These are phyloP conservation scores for Cercospora sojina DNA, from an alignment of 2,329 filamentous ascomycete species.

Conservation along the genomic window DNA sequence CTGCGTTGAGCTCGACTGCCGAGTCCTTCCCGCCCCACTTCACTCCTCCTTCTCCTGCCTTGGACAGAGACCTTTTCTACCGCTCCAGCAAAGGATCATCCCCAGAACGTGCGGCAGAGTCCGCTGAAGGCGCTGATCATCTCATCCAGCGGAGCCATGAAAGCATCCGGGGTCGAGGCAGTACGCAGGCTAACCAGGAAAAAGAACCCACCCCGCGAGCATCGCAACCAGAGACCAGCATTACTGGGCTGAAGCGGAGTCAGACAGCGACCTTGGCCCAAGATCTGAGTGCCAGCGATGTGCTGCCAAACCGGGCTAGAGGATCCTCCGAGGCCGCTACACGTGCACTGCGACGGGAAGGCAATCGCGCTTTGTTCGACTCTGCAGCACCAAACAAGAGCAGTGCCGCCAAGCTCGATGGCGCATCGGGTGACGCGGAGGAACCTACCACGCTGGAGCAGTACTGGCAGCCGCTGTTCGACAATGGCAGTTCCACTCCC, in stretches of 20 bases:
- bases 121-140: constrained; percentile 26
- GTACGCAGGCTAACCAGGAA: constrained; percentile 23
- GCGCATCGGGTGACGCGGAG: constrained; percentile 26
- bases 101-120: constrained; percentile 35
- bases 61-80: constrained; percentile 19
- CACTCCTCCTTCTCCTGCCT: constrained; percentile 55
- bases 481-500: constrained; percentile 64
- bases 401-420: constrained; percentile 13
- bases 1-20: constrained; percentile 36
- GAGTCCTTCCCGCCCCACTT: constrained; percentile 52
- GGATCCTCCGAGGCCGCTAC: constrained; percentile 18
- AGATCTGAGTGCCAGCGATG: constrained; percentile 14
- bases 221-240: constrained; percentile 17
- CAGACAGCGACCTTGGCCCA: constrained; percentile 19
- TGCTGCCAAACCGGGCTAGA: constrained; percentile 11
- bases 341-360: constrained; percentile 1
- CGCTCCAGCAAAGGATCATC: constrained; percentile 36
- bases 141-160: constrained; percentile 25
- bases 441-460: constrained; percentile 64
- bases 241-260: constrained; percentile 18
- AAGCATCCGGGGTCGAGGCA: constrained; percentile 23
- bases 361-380: constrained; percentile 11
- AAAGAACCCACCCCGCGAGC: constrained; percentile 27
- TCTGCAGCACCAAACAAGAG: neutral
- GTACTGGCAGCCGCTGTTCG: constrained; percentile 76